Conservation (phyloP, 768 basidiomycete species). For the Fibroporia radiculosa region DNA sequence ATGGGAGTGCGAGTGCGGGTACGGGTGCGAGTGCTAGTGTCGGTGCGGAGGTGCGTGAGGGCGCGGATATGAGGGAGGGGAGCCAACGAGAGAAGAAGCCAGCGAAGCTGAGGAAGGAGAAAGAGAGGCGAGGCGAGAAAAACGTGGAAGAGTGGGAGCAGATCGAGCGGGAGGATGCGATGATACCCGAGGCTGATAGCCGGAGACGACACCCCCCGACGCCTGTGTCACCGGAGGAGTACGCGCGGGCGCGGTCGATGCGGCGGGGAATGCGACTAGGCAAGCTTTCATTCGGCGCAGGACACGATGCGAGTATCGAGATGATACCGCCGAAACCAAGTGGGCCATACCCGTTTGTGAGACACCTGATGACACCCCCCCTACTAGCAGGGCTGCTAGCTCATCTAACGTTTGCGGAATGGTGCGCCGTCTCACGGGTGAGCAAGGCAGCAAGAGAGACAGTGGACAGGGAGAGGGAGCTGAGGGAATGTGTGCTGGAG, state of each 20-base stretch:
- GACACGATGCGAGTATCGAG: not conserved
- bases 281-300: conserved; percentile 27
- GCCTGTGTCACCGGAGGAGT: conserved; percentile 28
- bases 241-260: conserved; percentile 32
- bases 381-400: conserved; percentile 49
- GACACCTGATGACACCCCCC: conserved; percentile 44
- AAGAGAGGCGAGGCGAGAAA: not conserved
- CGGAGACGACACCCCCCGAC: too few relatives aligned
- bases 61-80: not conserved
- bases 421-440: conserved; percentile 48
- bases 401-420: conserved; percentile 66
- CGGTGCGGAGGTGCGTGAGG: not conserved
- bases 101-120: conserved; percentile 3
- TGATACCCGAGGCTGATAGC: not conserved
- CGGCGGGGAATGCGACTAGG: conserved; percentile 33
- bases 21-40: not conserved
- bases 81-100: not conserved
- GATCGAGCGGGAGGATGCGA: not conserved
- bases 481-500: conserved; percentile 63
- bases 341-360: conserved; percentile 40
- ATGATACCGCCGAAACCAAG: not conserved
- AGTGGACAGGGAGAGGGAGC: conserved; percentile 39
- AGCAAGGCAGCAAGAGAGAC: conserved; percentile 44
- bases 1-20: not conserved
- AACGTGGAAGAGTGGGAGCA: not conserved